Percentiles rank a stretch among this genome's conserved stretches.
Evolutionary conservation across 306 rosid species (phyloP).

Genomic region (Pterocarpus macrocarpus): DNA sequence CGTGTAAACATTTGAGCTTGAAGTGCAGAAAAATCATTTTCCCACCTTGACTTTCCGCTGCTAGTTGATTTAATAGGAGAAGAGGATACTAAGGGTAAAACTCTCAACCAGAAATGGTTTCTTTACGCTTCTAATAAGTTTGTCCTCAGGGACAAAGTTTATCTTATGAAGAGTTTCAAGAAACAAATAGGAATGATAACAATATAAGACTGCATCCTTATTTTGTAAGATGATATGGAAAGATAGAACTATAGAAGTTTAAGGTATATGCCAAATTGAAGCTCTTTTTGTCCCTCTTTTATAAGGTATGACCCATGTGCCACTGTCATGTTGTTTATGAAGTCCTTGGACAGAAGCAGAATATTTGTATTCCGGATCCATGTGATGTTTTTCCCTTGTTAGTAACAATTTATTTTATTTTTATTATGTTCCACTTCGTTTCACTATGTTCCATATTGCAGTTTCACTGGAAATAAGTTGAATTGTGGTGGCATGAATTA

Average conservation of each 20-base stretch:
- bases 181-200: constrained; percentile 8
- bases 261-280: neutral
- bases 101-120: neutral
- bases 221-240: neutral
- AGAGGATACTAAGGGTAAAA: neutral
- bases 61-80: constrained; percentile 10
- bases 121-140: neutral
- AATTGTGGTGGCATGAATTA: constrained; percentile 70
- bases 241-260: constrained; percentile 4
- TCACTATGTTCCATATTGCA: constrained; percentile 51
- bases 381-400: constrained; percentile 24
- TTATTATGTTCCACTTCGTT: constrained; percentile 30
- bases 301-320: neutral
- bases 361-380: neutral
- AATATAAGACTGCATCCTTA: neutral
- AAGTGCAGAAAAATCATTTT: neutral
- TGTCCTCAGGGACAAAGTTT: constrained; percentile 5
- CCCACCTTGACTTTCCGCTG: neutral
- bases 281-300: neutral
- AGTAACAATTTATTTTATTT: neutral
- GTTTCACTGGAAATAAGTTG: constrained; percentile 84
- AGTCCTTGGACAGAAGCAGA: constrained; percentile 28
- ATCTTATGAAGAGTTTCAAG: neutral
- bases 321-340: constrained; percentile 4
- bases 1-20: constrained; percentile 15